phyloP scores from a whole-genome alignment of 306 rosid genomes.

The Comarum palustre region DNA sequence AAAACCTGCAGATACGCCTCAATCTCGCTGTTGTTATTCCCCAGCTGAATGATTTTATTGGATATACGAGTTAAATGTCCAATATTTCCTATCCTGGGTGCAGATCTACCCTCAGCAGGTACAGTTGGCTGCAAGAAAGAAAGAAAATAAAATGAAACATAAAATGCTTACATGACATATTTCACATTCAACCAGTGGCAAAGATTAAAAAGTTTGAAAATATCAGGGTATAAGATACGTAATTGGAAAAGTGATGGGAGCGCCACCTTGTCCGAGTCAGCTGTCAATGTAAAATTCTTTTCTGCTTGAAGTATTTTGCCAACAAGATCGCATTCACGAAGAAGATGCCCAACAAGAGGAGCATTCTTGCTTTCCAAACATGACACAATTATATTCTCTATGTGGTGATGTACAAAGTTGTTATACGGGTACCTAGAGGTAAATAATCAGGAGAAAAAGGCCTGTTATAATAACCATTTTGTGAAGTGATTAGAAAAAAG shows the following conservation, averaged over 20 bases:
- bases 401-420: constrained; percentile 91
- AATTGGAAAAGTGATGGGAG: background rate
- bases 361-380: constrained; percentile 89
- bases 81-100: constrained; percentile 81
- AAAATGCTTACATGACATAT: constrained; percentile 10
- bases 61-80: constrained; percentile 93
- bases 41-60: constrained; percentile 80
- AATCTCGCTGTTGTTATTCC: constrained; percentile 58
- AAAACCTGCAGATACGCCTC: constrained; percentile 71
- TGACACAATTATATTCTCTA: constrained; percentile 69
- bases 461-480: constrained; percentile 19
- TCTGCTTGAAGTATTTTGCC: constrained; percentile 77
- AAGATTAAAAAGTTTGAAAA: background rate
- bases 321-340: constrained; percentile 68
- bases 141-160: constrained; percentile 21
- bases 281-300: constrained; percentile 54
- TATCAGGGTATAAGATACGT: constrained; percentile 12
- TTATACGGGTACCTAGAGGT: constrained; percentile 83
- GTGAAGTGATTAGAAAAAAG: constrained; percentile 14
- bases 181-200: constrained; percentile 14
- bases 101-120: constrained; percentile 63
- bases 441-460: constrained; percentile 30
- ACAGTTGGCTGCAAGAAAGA: constrained; percentile 69
- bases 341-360: constrained; percentile 69
- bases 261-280: constrained; percentile 59